Evolutionary conservation across 108 stramenopile species (phyloP), one percentile per base, ranked within the genome.

Genomic region (Cyclotella distinguenda): DNA sequence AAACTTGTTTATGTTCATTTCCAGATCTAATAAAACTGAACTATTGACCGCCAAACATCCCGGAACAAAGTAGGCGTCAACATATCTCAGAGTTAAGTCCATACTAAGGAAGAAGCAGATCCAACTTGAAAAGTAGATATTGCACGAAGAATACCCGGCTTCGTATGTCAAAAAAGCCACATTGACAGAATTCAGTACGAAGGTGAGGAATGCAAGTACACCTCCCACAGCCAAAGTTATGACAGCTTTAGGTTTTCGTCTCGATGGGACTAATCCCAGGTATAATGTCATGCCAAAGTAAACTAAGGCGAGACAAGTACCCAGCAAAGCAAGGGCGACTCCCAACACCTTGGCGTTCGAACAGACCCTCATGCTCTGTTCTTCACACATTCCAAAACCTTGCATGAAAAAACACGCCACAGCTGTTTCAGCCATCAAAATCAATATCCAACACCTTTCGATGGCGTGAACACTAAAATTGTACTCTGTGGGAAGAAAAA

Each of bases 61-160:
- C 6, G 54, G 54, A 55, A 35, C 34, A 21, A 55, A 11, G 2
- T 2, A 19, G 15, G 54, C 32, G 23, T 55, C 54, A 21, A 34
- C 6, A 36, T 55, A 35, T 2, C 54, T 6, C 13, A 55, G 34
- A 11, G 18, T 22, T 18, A 35, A 35, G 22, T 55, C 36, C 12
- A 55, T 32, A 35, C 54, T 36, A 6, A 36, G 3, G 54, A 55
- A 55, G 34, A 55, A 55, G 36, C 16, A 22, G 15, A 55, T 36
- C 54, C 54, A 55, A 21, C 54, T 28, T 34, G 54, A 6, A 25
- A 55, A 55, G 54, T 38, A 55, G 33, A 38, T 35, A 36, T 55
- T 55, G 16, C 18, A 22, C 19, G 54, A 55, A 19, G 54, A 35
- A 19, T 48, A 10, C 46, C 36, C 33, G 9, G 25, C 32, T 16